Conservation (phyloP, 129 eudicot genomes). For the Silybum marianum region DNA sequence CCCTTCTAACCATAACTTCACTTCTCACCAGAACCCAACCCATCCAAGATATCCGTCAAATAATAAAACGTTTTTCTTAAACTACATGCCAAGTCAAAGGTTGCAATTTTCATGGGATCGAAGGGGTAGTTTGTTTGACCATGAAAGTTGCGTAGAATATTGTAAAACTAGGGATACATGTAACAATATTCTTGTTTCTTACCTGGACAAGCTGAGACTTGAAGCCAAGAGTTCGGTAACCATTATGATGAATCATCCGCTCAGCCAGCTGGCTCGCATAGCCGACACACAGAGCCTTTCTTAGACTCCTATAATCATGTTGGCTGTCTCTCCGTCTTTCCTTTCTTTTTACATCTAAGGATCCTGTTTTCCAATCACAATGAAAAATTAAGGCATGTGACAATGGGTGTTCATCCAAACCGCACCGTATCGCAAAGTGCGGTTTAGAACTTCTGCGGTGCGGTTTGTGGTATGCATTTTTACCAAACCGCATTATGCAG, state of each 20-base stretch:
- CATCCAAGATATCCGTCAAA: not conserved
- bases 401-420: too few species aligned
- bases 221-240: conserved; percentile 79
- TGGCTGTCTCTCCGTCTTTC: conserved; percentile 59
- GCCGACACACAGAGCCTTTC: conserved; percentile 81
- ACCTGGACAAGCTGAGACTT: conserved; percentile 95
- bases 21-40: too few species aligned
- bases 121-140: conserved; percentile 10
- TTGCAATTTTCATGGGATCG: not conserved
- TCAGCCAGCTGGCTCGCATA: conserved; percentile 96
- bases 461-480: too few species aligned
- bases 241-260: conserved; percentile 87
- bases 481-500: too few species aligned
- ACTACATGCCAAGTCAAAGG: not conserved
- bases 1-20: too few species aligned
- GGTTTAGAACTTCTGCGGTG: too few species aligned
- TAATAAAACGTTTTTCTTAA: not conserved
- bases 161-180: not conserved
- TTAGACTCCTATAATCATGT: conserved; percentile 60
- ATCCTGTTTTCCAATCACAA: conserved; percentile 32
- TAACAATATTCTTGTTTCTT: not conserved
- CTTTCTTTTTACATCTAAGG: conserved; percentile 61
- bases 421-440: too few species aligned
- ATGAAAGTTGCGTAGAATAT: not conserved
- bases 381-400: not conserved